These are phyloP conservation scores for Umbellularia californica DNA, from an alignment of 164 flowering plant species.

Conservation along the genomic window DNA sequence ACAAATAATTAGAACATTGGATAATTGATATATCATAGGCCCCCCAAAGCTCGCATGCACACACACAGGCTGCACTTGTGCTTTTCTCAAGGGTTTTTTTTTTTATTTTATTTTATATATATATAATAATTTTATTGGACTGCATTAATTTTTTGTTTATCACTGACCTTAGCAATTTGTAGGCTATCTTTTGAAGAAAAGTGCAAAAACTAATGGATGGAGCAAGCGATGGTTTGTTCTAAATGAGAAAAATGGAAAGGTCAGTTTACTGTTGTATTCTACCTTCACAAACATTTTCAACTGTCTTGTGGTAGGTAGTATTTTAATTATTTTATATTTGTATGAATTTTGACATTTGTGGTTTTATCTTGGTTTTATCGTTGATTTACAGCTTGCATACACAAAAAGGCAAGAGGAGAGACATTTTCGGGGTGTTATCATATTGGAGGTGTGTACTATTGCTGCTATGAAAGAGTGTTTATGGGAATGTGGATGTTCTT, in stretches of 20 bases:
- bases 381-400: conserved; percentile 78
- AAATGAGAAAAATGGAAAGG: conserved; percentile 97
- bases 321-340: neutral
- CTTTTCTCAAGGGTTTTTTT: too few species aligned
- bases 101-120: too few species aligned
- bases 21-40: neutral
- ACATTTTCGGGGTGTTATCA: conserved; percentile 87
- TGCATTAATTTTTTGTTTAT: neutral
- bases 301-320: neutral
- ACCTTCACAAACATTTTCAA: neutral
- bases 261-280: conserved; percentile 19
- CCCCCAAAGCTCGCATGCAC: neutral
- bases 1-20: neutral
- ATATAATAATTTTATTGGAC: neutral
- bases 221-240: conserved; percentile 96
- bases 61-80: neutral
- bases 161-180: conserved; percentile 7
- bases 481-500: too few species aligned
- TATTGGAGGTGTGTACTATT: conserved; percentile 66
- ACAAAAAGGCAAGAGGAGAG: conserved; percentile 97
- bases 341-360: neutral
- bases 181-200: conserved; percentile 90
- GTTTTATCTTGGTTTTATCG: neutral
- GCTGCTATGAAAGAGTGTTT: too few species aligned
- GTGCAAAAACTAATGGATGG: conserved; percentile 94